Evolutionary conservation across 371 early-diverging fungal species (phyloP).

Genomic region (Mucor plumbeus): DNA sequence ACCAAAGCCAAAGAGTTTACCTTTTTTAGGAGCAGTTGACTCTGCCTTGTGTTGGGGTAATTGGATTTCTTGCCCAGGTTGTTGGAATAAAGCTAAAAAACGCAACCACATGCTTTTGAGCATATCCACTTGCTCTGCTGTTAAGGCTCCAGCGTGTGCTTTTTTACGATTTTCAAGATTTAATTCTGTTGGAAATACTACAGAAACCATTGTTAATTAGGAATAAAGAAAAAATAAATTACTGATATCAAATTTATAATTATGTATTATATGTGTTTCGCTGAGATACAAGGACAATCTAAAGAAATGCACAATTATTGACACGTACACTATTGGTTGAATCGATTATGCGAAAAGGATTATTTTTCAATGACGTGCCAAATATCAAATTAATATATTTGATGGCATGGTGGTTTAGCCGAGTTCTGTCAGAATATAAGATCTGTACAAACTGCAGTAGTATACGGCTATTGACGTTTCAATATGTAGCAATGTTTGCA

Average conservation of each 20-base stretch:
- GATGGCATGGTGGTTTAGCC: no score
- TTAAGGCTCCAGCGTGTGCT: conserved; percentile 41
- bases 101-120: conserved; percentile 45
- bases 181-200: conserved; percentile 14
- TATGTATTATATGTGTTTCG: background rate
- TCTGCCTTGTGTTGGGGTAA: conserved; percentile 18
- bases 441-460: no score
- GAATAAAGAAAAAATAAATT: background rate
- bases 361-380: no score
- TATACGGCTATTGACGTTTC: no score
- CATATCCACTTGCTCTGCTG: conserved; percentile 9
- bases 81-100: conserved; percentile 54
- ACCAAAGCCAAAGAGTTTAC: conserved; percentile 36
- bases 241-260: background rate
- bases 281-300: background rate
- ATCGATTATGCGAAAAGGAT: no score
- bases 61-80: conserved; percentile 34
- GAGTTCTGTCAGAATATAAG: no score
- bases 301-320: background rate
- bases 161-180: conserved; percentile 20
- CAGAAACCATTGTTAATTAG: background rate
- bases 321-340: background rate
- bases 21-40: conserved; percentile 14
- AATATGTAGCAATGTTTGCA: no score
- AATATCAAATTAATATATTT: no score